Base-by-base conservation (phyloP, 176 grass and related monocot species). In the Carex littledalei region DNA sequence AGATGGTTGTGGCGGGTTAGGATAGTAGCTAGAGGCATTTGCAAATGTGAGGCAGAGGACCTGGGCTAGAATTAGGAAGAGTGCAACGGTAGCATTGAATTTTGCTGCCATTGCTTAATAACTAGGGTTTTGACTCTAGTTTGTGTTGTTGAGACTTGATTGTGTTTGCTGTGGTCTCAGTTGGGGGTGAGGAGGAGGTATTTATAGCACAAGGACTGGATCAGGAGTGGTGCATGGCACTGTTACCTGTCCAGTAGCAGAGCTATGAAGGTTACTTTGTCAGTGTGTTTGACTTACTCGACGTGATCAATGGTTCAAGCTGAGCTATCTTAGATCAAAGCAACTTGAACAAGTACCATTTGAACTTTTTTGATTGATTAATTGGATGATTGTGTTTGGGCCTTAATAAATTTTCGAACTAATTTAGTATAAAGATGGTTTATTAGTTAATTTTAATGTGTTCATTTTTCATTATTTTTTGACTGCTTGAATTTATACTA, bases 1-100 rank as follows among this genome's bases (percentile, higher is more conserved):
- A 5, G 63, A 55, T 26, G 78, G 52, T 3, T 55, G 17, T 58
- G 56, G 34, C 34, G 68, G 37, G 1, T 57, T 60, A 2, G 86
- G 63, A 7, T 88, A 92, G n/a, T n/a, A n/a, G n/a, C n/a, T n/a
- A n/a, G n/a, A n/a, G 17, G 68, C 88, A 0, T 85, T 83, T 26
- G 58, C 63, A 9, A 60, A 55, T 3, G 70, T 84, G 2, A 92
- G 26, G 69, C 81, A 34, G 49, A 87, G 29, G 24, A 87, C 5
- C 24, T 24, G 24, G 24, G 24, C 24, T 24, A 24, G 24, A 24
- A 24, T 24, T 24, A 24, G 24, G 24, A 83, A 67, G 15, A 87
- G 34, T n/a, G 63, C 85, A 58, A 66, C 58, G 63, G 67, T 59
- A 55, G 66, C 11, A 76, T 64, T 80, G 35, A 31, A 55, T 11